These are phyloP conservation scores for Leccinellum albellum DNA, from an alignment of 768 basidiomycete genomes.

Conservation along the genomic window DNA sequence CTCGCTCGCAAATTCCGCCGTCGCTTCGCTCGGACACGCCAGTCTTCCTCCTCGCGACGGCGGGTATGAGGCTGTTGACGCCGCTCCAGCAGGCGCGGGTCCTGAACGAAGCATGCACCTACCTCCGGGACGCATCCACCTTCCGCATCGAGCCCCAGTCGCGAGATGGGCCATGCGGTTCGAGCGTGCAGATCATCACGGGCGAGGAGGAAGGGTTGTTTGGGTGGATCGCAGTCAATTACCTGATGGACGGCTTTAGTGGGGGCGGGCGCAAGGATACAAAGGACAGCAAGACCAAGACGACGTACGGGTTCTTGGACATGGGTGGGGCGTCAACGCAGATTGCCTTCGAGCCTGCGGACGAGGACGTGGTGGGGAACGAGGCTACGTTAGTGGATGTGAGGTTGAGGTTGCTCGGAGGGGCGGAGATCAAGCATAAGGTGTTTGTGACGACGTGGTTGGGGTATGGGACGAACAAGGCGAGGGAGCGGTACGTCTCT, in stretches of 20 bases:
- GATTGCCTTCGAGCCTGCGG: constrained; percentile 91
- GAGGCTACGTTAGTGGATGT: constrained; percentile 69
- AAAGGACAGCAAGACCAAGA: constrained; percentile 54
- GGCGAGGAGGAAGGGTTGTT: constrained; percentile 98
- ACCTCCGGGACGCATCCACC: constrained; percentile 67
- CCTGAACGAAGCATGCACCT: constrained; percentile 72
- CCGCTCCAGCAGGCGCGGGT: constrained; percentile 65
- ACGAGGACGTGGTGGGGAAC: constrained; percentile 47
- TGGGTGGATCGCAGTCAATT: constrained; percentile 99
- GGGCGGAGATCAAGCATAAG: constrained; percentile 82
- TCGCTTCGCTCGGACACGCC: constrained; percentile 83
- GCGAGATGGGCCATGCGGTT: constrained; percentile 78
- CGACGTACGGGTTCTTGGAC: constrained; percentile 96
- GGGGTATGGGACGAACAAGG: constrained; percentile 96
- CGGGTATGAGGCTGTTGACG: constrained; percentile 90
- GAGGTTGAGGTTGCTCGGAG: constrained; percentile 73
- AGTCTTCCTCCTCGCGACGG: constrained; percentile 91
- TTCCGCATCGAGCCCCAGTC: constrained; percentile 74
- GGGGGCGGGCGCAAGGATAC: constrained; percentile 20
- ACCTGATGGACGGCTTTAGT: constrained; percentile 94
- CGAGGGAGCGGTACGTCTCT: constrained; percentile 88
- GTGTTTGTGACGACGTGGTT: constrained; percentile 99
- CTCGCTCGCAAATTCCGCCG: constrained; percentile 78
- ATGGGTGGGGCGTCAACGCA: constrained; percentile 99
- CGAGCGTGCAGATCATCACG: constrained; percentile 89